Conservation (phyloP, 345 rosid species). For the Brassica rapa region DNA sequence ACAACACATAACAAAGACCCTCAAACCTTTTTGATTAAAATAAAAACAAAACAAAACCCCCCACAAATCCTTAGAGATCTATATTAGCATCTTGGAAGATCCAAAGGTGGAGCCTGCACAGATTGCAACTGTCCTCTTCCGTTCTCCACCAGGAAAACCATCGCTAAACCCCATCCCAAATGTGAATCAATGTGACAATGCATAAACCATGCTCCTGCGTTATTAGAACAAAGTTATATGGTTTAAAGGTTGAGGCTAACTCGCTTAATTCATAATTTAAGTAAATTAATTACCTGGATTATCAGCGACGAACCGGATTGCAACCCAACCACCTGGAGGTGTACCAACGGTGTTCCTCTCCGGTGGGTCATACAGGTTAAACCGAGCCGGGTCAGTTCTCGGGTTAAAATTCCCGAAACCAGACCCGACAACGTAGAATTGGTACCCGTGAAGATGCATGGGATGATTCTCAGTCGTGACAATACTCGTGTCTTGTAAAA, state of each 20-base stretch:
- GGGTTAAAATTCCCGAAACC: slow-evolving; percentile 84
- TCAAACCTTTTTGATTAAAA: slow-evolving; percentile 2
- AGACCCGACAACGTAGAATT: slow-evolving; percentile 66
- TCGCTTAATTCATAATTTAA: neutral
- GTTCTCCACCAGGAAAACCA: slow-evolving; percentile 74
- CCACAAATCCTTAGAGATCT: slow-evolving; percentile 21
- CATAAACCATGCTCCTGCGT: slow-evolving; percentile 43
- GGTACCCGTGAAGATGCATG: slow-evolving; percentile 89
- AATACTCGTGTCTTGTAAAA: slow-evolving; percentile 83
- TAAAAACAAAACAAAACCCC: neutral
- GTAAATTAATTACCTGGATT: slow-evolving; percentile 71
- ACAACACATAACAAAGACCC: slow-evolving; percentile 13
- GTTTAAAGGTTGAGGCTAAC: neutral
- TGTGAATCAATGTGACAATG: slow-evolving; percentile 54
- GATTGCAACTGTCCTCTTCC: slow-evolving; percentile 68
- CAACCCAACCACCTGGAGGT: slow-evolving; percentile 92
- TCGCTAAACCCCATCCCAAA: slow-evolving; percentile 70
- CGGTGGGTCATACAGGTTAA: slow-evolving; percentile 85
- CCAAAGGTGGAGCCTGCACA: slow-evolving; percentile 84
- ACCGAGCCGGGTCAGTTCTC: slow-evolving; percentile 61
- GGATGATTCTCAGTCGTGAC: slow-evolving; percentile 80
- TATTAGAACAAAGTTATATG: slow-evolving; percentile 37
- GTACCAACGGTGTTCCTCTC: slow-evolving; percentile 77
- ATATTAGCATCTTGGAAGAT: slow-evolving; percentile 84
- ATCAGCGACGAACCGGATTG: slow-evolving; percentile 72